Evolutionary conservation across 176 grass and related monocot species (phyloP), one percentile per base, ranked within the genome.

Genomic region (Triticum dicoccoides): DNA sequence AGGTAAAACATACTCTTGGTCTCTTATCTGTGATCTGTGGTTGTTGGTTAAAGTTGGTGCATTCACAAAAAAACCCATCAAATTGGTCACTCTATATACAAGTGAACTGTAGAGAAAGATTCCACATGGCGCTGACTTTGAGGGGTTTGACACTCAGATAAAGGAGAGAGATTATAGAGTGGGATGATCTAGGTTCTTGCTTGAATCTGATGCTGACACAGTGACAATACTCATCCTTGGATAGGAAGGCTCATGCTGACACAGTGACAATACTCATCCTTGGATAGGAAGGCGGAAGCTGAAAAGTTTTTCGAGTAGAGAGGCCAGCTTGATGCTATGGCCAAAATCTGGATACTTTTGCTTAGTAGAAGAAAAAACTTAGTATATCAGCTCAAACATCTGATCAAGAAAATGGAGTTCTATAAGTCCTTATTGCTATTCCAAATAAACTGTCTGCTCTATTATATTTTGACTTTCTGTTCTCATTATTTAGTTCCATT

Each of bases 1-100:
- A 38, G 20, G 9, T 81, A 65, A 52, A 76, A 59, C 58, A 56
- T 24, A 6, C 13, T 80, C 45, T 63, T 80, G 27, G 41, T 74
- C 42, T 51, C 32, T 67, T 5, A 47, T 75, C 5, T 67, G 73
- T 45, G 35, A 20, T 67, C 33, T 20, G 39, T 44, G 11, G 24
- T 45, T 74, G n/a, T 44, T 17, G 41, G 14, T 37, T 85, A 59
- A 84, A 85, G 8, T 61, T 65, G 21, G 42, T 49, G 81, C 45
- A 69, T 45, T 65, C 73, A 47, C 35, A 68, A 58, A 27, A 65
- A 89, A 65, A 51, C 3, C 10, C 15, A 79, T 39, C 17, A 49
- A 81, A 76, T 68, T 58, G 11, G 14, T 80, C 9, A 24, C 35
- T n/a, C 12, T 76, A 14, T 62, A 77, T 82, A 67, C 71, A 76